Evolutionary conservation across 140 eudicot species (phyloP), one percentile per base, ranked within the genome.

Genomic region (Flaveria floridana): DNA sequence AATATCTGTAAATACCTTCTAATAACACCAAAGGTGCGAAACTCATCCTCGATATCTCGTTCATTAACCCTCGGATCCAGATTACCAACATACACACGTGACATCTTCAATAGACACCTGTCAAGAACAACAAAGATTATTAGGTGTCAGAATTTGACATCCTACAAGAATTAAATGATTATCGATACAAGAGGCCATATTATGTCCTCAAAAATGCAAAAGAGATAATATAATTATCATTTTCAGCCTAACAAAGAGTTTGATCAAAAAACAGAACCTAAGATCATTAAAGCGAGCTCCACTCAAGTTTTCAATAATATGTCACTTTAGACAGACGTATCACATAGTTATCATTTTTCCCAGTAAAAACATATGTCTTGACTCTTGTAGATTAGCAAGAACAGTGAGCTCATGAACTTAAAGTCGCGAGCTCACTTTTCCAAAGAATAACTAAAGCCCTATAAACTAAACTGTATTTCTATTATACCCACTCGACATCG

Each of bases 41-140:
- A 88, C 47, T 88, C 95, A 12, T 88, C 95, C 80, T 89, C 98
- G 7, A 93, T 92, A 23, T 93, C 98, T 12, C 98, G 80, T 81
- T 93, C 98, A 30, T 79, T 59, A 51, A 93, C 98, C 42, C 96
- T 84, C 0, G 97, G 96, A 79, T 93, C 97, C 87, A 93, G 69
- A 81, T 93, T 93, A 55, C 98, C 98, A 62, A 93, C 89, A 66
- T 93, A 93, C 18, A 93, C 98, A 37, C 95, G 84, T 11, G 97
- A 75, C 97, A 91, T 88, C 86, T 84, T 84, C 65, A 65, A 74
- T 13, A 64, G 65, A 62, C 65, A 79, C 83, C 87, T 83, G 73
- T 74, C 76, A 80, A 52, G 5, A 79, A 57, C 66, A 62, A 34
- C 61, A 80, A 18, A 66, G 23, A 10, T 74, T 16, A 61, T 50